These are phyloP conservation scores for Penicillium hesseltinei DNA, from an alignment of 2,329 filamentous ascomycete species.

Conservation along the genomic window DNA sequence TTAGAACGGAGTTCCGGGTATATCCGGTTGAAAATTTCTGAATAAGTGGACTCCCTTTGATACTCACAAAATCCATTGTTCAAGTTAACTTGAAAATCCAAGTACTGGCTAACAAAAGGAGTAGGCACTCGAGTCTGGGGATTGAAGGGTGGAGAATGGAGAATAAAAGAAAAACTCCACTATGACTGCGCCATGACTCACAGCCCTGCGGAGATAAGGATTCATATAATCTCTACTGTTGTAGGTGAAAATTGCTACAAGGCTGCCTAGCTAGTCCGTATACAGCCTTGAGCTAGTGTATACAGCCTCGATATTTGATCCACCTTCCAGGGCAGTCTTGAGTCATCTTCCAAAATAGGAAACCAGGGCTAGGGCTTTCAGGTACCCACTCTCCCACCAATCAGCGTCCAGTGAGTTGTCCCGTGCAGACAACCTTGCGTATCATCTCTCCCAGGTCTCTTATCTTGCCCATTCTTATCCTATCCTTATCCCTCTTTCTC, in stretches of 20 bases:
- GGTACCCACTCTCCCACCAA: constrained; percentile 17
- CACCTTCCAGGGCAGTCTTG: background rate
- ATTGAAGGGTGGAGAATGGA: constrained; percentile 9
- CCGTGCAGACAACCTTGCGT: constrained; percentile 21
- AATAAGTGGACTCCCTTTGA: background rate
- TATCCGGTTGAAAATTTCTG: background rate
- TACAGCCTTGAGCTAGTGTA: background rate
- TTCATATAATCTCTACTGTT: too few species aligned
- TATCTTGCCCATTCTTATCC: constrained; percentile 15
- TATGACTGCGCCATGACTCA: constrained; percentile 17
- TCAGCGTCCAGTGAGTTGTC: constrained; percentile 14
- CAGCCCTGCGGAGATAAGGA: constrained; percentile 11
- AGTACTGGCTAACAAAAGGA: background rate
- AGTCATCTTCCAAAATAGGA: constrained; percentile 8
- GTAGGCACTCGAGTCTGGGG: background rate
- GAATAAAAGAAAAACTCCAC: constrained; percentile 8
- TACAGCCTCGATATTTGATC: background rate
- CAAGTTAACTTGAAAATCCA: background rate
- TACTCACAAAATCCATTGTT: background rate
- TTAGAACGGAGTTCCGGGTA: background rate
- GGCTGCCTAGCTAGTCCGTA: background rate
- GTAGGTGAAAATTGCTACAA: background rate
- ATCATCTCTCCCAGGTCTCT: constrained; percentile 13
- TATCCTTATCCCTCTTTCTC: constrained; percentile 8
- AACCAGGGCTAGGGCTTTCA: constrained; percentile 24